Evolutionary conservation across 129 eudicot genomes (phyloP), one percentile per base, ranked within the genome.

Genomic region (Saussurea involucrata): DNA sequence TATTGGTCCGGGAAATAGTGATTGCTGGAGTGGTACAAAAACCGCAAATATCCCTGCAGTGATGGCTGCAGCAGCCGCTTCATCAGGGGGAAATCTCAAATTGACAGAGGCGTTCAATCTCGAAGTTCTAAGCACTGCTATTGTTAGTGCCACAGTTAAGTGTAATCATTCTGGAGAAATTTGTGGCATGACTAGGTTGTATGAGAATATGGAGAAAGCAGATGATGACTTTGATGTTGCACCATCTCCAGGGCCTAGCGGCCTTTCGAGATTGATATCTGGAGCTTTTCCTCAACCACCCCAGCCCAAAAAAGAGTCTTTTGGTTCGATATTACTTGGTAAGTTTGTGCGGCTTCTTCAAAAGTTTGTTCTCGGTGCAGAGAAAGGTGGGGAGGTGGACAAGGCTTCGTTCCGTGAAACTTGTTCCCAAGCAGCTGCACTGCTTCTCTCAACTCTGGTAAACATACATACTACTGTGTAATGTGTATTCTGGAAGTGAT

Each of bases 31-130:
- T 58, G 99, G 99, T 42, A 84, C 90, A 79, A 92, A 89, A 88
- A 83, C 96, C 36, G 99, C 97, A 68, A 95, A 95, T 87, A 92
- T 95, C 72, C 99, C 97, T 34, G 97, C 99, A 72, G 99, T 95
- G 42, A 95, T 95, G 96, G 96, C 97, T 63, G 99, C 99, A 31
- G 99, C 97, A 36, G 99, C 99, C 17, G 97, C 97, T 29, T 96
- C 99, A 31, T 95, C 99, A 55, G 99, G 97, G n/a, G 97, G 89
- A 49, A 92, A 86, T 76, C 81, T 92, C 57, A 92, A 89, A 44
- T 31, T 86, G 77, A 88, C 84, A 0, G 99, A 95, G 79, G 89
- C 95, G 9, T 92, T 95, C 70, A 95, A 86, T 86, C 82, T 95
- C 79, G 99, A 95, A 88, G 99, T 95, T 73, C 97, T 95, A 61